These are phyloP conservation scores for Delitschia confertaspora DNA, from an alignment of 495 filamentous ascomycete species.

Conservation along the genomic window DNA sequence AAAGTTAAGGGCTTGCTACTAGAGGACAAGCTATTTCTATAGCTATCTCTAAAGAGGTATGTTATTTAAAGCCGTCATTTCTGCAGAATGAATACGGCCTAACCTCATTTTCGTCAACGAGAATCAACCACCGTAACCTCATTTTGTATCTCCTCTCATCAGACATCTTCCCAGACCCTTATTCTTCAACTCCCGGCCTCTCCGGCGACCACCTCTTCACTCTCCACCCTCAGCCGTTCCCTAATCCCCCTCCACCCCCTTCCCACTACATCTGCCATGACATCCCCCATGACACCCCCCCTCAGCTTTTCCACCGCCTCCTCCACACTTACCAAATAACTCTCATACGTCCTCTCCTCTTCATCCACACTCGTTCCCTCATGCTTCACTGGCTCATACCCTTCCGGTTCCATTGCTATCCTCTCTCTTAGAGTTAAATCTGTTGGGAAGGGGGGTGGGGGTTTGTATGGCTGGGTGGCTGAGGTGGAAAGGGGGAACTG, in stretches of 20 bases:
- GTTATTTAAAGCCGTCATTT: no score
- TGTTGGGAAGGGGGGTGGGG: slow-evolving; percentile 30
- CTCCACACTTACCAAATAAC: slow-evolving; percentile 35
- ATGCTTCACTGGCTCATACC: slow-evolving; percentile 38
- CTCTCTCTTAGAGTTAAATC: slow-evolving; percentile 34
- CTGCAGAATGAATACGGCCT: no score
- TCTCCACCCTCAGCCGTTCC: slow-evolving; percentile 31
- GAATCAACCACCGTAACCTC: no score
- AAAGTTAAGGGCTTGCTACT: no score
- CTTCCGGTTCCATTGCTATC: slow-evolving; percentile 33
- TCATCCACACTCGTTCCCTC: slow-evolving; percentile 40
- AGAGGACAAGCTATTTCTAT: no score
- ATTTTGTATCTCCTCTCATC: no score
- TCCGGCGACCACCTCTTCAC: no score
- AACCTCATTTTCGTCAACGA: no score
- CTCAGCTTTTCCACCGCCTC: slow-evolving; percentile 38
- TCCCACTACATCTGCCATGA: slow-evolving; percentile 34
- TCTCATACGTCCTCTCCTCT: slow-evolving; percentile 39
- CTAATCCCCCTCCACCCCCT: slow-evolving; percentile 38
- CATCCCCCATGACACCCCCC: slow-evolving; percentile 10
- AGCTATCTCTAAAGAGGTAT: no score
- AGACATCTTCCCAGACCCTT: no score
- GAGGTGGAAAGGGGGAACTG: slow-evolving; percentile 13
- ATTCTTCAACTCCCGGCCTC: no score
- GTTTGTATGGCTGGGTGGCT: slow-evolving; percentile 19